phyloP scores from a whole-genome alignment of 1,284 basidiomycete species.

The Trichosporon faecale region DNA sequence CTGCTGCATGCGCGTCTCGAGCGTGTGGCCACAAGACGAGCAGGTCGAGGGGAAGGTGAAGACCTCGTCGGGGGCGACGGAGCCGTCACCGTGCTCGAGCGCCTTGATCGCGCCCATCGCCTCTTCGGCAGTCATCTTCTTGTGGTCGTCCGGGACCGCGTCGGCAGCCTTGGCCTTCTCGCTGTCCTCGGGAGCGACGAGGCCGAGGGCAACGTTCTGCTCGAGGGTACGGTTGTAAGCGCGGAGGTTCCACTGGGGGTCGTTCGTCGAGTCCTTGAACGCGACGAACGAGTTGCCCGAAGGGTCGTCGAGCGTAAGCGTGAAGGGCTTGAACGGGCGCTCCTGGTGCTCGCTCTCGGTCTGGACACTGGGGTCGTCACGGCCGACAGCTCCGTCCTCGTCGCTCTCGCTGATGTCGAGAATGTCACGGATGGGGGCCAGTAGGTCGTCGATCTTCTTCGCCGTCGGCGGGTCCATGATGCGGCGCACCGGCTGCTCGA shows the following conservation, averaged over 20 bases:
- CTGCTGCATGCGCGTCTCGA: constrained; percentile 92
- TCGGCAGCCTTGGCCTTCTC: constrained; percentile 17
- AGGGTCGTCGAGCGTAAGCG: constrained; percentile 84
- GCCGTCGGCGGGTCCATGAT: constrained; percentile 76
- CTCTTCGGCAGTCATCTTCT: constrained; percentile 46
- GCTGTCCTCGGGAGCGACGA: constrained; percentile 52
- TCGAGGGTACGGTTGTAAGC: constrained; percentile 78
- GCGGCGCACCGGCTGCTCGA: constrained; percentile 81
- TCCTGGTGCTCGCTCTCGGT: constrained; percentile 45
- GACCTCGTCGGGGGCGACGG: constrained; percentile 70
- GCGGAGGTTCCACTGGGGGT: constrained; percentile 90
- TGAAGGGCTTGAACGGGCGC: constrained; percentile 69
- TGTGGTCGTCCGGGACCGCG: constrained; percentile 55
- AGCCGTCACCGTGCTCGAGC: constrained; percentile 39
- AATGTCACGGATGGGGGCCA: constrained; percentile 66
- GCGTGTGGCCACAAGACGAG: constrained; percentile 77
- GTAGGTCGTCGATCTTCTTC: constrained; percentile 71
- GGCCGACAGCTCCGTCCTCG: constrained; percentile 41
- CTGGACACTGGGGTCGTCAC: constrained; percentile 32
- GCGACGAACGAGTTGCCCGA: constrained; percentile 93
- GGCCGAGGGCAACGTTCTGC: constrained; percentile 79
- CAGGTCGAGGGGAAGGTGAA: constrained; percentile 85
- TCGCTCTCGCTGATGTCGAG: constrained; percentile 66
- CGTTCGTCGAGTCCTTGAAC: constrained; percentile 70
- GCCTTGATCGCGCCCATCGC: constrained; percentile 22